phyloP scores from a whole-genome alignment of 257 asterid species.

The Solanum chiquidenum region DNA sequence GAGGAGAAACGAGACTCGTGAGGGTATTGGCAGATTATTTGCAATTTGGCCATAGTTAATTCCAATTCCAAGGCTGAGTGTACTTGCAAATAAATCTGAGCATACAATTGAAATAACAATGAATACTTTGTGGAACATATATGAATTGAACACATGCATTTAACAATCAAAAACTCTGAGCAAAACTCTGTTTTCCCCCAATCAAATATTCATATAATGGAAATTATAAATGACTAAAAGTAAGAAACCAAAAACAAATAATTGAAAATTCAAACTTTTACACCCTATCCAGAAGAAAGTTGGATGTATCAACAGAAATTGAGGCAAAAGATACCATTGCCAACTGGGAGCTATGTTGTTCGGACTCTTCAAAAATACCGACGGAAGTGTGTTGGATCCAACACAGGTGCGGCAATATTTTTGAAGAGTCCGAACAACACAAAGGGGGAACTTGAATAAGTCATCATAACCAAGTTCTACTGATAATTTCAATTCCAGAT shows the following conservation, averaged over 20 bases:
- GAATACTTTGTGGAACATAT: not conserved
- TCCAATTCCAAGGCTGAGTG: conserved; percentile 43
- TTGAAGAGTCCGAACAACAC: not conserved
- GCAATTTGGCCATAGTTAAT: conserved; percentile 92
- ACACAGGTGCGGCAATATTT: not conserved
- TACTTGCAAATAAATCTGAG: conserved; percentile 23
- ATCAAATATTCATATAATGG: not conserved
- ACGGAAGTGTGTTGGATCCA: not conserved
- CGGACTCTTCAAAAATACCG: not conserved
- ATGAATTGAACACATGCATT: not conserved
- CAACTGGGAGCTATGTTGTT: not conserved
- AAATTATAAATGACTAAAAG: not conserved
- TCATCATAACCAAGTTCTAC: not conserved
- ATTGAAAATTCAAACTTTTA: not conserved
- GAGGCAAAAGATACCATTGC: not conserved
- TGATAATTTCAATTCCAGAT: not conserved
- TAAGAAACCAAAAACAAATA: not conserved
- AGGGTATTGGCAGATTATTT: conserved; percentile 64
- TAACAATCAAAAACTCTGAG: not conserved
- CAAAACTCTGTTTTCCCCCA: not conserved
- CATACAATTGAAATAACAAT: not conserved
- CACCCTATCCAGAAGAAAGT: not conserved
- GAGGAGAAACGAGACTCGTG: conserved; percentile 58
- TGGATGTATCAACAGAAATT: not conserved
- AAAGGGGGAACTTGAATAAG: not conserved